Conservation (phyloP, 2,329 filamentous ascomycete species). For the Colletotrichum navitas region DNA sequence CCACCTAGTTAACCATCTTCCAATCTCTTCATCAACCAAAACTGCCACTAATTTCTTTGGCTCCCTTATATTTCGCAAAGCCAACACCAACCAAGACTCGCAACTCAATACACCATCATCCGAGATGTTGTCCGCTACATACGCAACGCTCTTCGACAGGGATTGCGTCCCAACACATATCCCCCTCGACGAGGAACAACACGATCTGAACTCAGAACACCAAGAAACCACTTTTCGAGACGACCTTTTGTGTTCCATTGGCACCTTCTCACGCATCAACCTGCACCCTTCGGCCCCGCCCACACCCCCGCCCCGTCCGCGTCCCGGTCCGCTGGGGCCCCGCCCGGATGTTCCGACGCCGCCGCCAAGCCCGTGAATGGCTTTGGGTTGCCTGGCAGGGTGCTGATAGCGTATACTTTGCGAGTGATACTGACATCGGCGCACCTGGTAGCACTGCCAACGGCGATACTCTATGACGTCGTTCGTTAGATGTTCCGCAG, state of each 20-base stretch:
- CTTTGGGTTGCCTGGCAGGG: background rate
- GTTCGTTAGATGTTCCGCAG: background rate
- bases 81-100: background rate
- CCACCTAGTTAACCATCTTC: background rate
- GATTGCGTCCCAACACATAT: background rate
- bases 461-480: background rate
- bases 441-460: background rate
- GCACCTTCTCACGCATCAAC: slow-evolving; percentile 1
- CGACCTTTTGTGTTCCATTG: background rate
- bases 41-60: background rate
- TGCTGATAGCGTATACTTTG: too few species aligned
- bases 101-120: background rate
- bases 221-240: background rate
- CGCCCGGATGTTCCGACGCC: slow-evolving; percentile 18
- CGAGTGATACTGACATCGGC: background rate
- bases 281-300: slow-evolving; percentile 15
- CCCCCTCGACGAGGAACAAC: background rate
- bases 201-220: background rate
- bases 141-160: slow-evolving; percentile 4
- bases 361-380: slow-evolving; percentile 1
- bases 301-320: slow-evolving; percentile 9
- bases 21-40: background rate
- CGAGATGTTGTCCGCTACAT: slow-evolving; percentile 14
- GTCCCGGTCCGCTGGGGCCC: slow-evolving; percentile 4
- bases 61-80: background rate